Evolutionary conservation across 805 yeast species (phyloP), one percentile per base, ranked within the genome.

Genomic region (Cyberlindnera xylosilytica): DNA sequence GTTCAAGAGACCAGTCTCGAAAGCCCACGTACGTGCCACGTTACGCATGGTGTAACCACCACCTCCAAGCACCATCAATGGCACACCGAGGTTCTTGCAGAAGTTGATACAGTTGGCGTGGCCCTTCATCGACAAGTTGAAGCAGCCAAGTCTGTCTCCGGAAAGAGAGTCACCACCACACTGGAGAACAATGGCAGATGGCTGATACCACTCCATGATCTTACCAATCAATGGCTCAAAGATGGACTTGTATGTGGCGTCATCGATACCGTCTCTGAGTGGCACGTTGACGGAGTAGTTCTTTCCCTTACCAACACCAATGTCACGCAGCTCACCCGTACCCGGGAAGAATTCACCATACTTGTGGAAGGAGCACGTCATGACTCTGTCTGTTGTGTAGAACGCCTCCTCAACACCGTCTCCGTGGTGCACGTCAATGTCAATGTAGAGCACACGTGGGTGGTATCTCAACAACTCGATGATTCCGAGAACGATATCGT

Each of bases 1-100:
- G 51, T 93, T 83, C 59, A 91, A 73, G 20, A 93, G 73, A 27
- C 97, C 91, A 0, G 97, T 82, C 65, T 93, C 99, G 58, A 74
- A 90, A 2, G 96, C 79, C 98, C 99, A 91, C 11, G 95, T 77
- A 53, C 99, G 73, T 5, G 97, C 88, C 37, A 93, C 99, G 61
- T 93, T 93, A 62, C 97, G 77, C 76, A 95, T 95, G 3, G 99
- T 93, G 67, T 93, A 93, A 17, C 99, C 99, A 54, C 99, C 99
- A 38, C 99, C 99, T 31, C 99, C 99, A 17, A 93, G 73, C 23
- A 93, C 95, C 82, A 93, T 77, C 75, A 87, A 68, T 9, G 99
- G 98, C 15, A 93, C 74, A 36, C 87, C 86, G 59, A 91, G 87
- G 8, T 86, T 75, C 61, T 85, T 86, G 39, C 90, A 88, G 65